phyloP scores from a whole-genome alignment of 2,329 filamentous ascomycete genomes.

The Colletotrichum sp. region DNA sequence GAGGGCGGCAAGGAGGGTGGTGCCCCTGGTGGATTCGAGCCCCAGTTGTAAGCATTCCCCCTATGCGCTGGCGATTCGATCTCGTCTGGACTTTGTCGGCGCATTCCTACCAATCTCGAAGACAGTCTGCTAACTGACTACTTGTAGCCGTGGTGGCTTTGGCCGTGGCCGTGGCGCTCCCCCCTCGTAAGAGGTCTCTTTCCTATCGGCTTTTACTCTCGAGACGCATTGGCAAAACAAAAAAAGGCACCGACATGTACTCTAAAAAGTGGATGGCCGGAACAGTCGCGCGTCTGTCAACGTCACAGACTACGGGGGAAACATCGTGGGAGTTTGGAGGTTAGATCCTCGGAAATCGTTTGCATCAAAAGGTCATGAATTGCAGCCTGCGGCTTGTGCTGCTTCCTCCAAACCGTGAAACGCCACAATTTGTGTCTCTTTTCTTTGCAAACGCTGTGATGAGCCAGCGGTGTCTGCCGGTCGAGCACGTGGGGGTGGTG shows the following conservation, averaged over 20 bases:
- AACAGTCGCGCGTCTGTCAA: conserved; percentile 44
- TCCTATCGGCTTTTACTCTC: conserved; percentile 46
- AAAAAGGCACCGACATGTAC: conserved; percentile 52
- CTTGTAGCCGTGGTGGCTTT: conserved; percentile 77
- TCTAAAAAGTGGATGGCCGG: conserved; percentile 49
- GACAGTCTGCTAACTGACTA: conserved; percentile 37
- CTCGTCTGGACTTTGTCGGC: background rate
- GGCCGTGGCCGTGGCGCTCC: conserved; percentile 87
- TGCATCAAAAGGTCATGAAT: conserved; percentile 41
- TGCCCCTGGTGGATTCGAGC: conserved; percentile 89
- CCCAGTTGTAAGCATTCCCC: conserved; percentile 74
- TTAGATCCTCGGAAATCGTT: conserved; percentile 55
- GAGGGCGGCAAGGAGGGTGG: conserved; percentile 90
- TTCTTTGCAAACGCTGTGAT: conserved; percentile 12
- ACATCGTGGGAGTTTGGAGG: conserved; percentile 51
- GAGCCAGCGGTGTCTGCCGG: conserved; percentile 16
- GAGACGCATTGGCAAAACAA: conserved; percentile 42
- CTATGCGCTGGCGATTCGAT: background rate
- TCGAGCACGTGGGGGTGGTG: conserved; percentile 1
- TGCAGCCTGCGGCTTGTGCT: conserved; percentile 22
- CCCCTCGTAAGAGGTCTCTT: conserved; percentile 61
- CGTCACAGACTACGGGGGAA: conserved; percentile 43
- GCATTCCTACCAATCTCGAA: background rate
- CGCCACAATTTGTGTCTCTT: background rate
- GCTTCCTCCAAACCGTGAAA: conserved; percentile 20